Base-by-base conservation (phyloP, 1,139 yeast species). In the Saccharomyces hybrid region DNA sequence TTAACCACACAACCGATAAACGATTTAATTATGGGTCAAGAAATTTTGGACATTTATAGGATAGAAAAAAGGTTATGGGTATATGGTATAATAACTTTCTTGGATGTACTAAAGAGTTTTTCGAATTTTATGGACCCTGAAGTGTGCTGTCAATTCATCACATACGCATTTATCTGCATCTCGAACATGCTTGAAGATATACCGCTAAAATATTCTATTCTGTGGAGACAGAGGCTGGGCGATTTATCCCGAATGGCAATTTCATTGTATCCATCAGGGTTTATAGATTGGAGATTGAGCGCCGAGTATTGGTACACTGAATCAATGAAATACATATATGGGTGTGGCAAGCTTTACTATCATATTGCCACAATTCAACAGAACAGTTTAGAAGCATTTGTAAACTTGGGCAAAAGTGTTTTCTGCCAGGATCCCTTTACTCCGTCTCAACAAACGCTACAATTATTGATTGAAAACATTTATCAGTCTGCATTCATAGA, bases 331-430 rank as follows among this genome's bases (percentile, higher is more conserved):
- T 80, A 86, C 7, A 81, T 83, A 59, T 84, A 82, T 68, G 90
- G 93, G 2, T 89, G 84, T 65, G 95, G 95, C 1, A 86, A 86
- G 67, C 79, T 86, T 8, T 86, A 86, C 64, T 86, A 86, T 64
- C 95, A 86, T 66, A 84, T 85, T 81, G 86, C 91, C 55, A 86
- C 95, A 0, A 93, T 86, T 4, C 91, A 86, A 66, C 86, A 83
- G 68, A 90, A 86, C 67, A 84, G 86, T 61, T 71, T 86, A 60
- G 90, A 85, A 68, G 91, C 93, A 1, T 78, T 86, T 59, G 89
- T 84, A 53, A 84, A 86, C 61, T 80, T 86, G 46, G 91, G 93
- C 12, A 86, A 85, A 67, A 80, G 88, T 47, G 91, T 86, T 7
- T 79, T 83, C 55, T 86, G 91, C 64, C 80, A 86, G 58, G 93